Evolutionary conservation across 2,329 filamentous ascomycete species (phyloP).

Genomic region (Xylariaceae sp.): DNA sequence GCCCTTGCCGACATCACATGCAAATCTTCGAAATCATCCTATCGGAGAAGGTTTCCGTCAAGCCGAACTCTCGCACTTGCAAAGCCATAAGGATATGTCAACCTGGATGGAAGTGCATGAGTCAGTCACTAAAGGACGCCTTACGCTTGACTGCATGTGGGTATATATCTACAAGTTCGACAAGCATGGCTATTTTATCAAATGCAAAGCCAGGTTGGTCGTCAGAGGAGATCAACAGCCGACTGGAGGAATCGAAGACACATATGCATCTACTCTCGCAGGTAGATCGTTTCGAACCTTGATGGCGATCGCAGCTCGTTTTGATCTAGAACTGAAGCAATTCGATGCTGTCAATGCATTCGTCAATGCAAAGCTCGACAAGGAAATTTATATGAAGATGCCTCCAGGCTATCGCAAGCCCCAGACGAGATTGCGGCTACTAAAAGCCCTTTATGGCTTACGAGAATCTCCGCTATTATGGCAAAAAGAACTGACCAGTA

Average conservation of each 20-base stretch:
- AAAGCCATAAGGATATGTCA: neutral
- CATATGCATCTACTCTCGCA: neutral
- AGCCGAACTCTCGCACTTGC: neutral
- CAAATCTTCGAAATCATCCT: neutral
- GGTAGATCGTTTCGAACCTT: neutral
- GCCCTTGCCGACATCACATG: neutral
- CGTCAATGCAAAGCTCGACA: no score
- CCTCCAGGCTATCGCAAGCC: no score
- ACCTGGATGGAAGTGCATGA: neutral
- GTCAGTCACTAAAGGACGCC: neutral
- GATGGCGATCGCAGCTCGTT: neutral
- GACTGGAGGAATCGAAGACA: neutral
- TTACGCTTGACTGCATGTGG: constrained; percentile 3
- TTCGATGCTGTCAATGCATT: neutral
- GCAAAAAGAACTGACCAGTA: no score
- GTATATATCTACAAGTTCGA: constrained; percentile 7
- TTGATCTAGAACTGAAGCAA: neutral
- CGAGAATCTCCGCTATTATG: no score
- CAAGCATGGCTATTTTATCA: neutral
- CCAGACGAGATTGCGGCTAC: no score
- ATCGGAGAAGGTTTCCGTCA: neutral
- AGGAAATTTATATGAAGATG: no score
- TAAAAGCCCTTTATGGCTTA: no score
- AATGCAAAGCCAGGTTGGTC: constrained; percentile 1
- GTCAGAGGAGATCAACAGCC: constrained; percentile 2